phyloP scores from a whole-genome alignment of 768 basidiomycete species.

The Lactarius evosmus region DNA sequence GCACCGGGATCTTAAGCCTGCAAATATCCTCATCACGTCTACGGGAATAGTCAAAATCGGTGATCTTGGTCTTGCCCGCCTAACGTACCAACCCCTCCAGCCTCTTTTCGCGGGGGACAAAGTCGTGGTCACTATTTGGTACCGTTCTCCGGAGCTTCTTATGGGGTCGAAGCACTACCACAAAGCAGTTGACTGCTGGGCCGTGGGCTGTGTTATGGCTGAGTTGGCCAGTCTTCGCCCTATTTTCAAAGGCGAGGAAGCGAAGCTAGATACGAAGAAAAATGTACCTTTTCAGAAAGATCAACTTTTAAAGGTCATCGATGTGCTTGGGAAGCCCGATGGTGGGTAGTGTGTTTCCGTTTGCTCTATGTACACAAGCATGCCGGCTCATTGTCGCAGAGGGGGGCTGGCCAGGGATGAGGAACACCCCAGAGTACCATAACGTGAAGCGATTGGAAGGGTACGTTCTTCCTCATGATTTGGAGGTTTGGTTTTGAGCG shows the following conservation, averaged over 20 bases:
- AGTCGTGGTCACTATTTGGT: constrained; percentile 99
- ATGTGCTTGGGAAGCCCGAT: constrained; percentile 85
- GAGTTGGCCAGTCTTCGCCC: constrained; percentile 91
- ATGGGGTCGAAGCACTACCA: constrained; percentile 98
- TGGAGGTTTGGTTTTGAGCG: not conserved
- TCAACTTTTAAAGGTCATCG: constrained; percentile 93
- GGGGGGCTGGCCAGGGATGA: constrained; percentile 81
- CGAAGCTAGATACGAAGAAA: constrained; percentile 95
- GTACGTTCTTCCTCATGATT: constrained; percentile 40
- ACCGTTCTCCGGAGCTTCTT: constrained; percentile 93
- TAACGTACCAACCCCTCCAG: constrained; percentile 89
- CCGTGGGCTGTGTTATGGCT: constrained; percentile 95
- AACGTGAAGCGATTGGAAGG: constrained; percentile 76
- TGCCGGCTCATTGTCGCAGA: constrained; percentile 44
- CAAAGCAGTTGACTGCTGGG: constrained; percentile 95
- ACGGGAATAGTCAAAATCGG: constrained; percentile 93
- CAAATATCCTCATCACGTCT: constrained; percentile 94
- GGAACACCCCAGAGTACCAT: constrained; percentile 84
- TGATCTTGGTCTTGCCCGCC: constrained; percentile 91
- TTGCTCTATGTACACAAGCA: not conserved
- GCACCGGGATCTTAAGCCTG: constrained; percentile 97
- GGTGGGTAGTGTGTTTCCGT: constrained; percentile 44
- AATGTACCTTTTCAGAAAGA: constrained; percentile 96
- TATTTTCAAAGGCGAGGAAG: constrained; percentile 99
- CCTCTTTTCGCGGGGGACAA: constrained; percentile 93